These are phyloP conservation scores for Acacia melanoxylon DNA, from an alignment of 306 rosid genomes.

Conservation along the genomic window DNA sequence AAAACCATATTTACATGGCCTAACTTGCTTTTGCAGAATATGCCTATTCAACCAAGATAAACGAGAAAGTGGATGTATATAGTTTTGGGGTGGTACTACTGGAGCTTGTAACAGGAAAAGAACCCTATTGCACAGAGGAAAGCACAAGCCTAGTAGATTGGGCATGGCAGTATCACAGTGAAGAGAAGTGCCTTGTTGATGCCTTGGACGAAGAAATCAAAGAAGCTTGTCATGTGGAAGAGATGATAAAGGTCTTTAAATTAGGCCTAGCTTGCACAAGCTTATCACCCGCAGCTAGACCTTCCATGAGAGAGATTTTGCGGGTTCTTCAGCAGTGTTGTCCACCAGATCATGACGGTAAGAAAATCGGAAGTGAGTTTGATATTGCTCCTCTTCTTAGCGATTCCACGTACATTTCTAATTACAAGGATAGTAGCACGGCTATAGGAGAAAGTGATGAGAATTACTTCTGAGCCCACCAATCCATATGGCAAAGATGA, in stretches of 20 bases:
- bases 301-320: slow-evolving; percentile 68
- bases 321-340: slow-evolving; percentile 57
- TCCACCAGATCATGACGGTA: slow-evolving; percentile 33
- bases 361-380: slow-evolving; percentile 42
- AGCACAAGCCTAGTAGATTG: slow-evolving; percentile 66
- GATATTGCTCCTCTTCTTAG: slow-evolving; percentile 64
- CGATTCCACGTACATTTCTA: slow-evolving; percentile 48
- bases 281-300: slow-evolving; percentile 60
- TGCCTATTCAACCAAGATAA: slow-evolving; percentile 63
- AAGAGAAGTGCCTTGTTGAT: slow-evolving; percentile 50
- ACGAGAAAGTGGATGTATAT: slow-evolving; percentile 75
- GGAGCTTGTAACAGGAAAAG: slow-evolving; percentile 79
- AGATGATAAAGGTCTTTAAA: slow-evolving; percentile 62
- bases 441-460: slow-evolving; percentile 30
- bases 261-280: slow-evolving; percentile 82
- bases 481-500: too few species aligned
- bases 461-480: slow-evolving; percentile 25
- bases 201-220: slow-evolving; percentile 60
- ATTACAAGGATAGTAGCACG: slow-evolving; percentile 52
- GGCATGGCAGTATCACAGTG: slow-evolving; percentile 61
- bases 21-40: slow-evolving; percentile 58
- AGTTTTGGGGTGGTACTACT: slow-evolving; percentile 89
- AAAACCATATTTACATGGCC: not conserved
- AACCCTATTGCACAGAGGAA: slow-evolving; percentile 54
- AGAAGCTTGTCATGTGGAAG: slow-evolving; percentile 50